These are phyloP conservation scores for Lichina pygmaea DNA, from an alignment of 495 filamentous ascomycete species.

Conservation along the genomic window DNA sequence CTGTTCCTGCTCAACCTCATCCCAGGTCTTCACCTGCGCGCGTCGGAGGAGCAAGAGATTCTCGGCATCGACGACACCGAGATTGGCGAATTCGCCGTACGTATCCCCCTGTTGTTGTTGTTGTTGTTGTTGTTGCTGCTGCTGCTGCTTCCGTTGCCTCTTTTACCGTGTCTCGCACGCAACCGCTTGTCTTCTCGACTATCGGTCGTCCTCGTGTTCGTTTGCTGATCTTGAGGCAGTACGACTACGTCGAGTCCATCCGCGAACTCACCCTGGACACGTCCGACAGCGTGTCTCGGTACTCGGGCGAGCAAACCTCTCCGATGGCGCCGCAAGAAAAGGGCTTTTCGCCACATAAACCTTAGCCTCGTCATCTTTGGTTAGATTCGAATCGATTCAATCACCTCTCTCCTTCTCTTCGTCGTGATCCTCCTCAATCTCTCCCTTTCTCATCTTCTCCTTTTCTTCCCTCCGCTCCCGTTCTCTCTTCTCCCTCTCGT, in stretches of 20 bases:
- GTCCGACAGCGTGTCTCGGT: conserved; percentile 1
- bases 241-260: conserved; percentile 86
- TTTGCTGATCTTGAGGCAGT: conserved; percentile 16
- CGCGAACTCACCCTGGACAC: conserved; percentile 46
- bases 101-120: conserved; percentile 5
- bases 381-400: no score
- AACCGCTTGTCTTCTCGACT: conserved; percentile 4
- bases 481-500: no score
- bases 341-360: no score
- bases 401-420: no score
- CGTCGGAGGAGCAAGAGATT: conserved; percentile 62
- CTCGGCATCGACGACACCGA: conserved; percentile 85
- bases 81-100: conserved; percentile 82
- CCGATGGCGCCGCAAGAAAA: background rate
- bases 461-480: no score
- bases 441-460: no score
- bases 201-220: background rate
- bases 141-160: background rate
- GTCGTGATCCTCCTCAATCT: no score
- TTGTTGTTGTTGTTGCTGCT: background rate
- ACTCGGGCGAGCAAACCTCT: conserved; percentile 2
- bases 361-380: no score
- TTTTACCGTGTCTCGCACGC: background rate
- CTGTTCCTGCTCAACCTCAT: conserved; percentile 71
- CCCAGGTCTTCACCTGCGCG: conserved; percentile 58